phyloP scores from a whole-genome alignment of 2,329 filamentous ascomycete genomes.

The Ascochyta pisi region DNA sequence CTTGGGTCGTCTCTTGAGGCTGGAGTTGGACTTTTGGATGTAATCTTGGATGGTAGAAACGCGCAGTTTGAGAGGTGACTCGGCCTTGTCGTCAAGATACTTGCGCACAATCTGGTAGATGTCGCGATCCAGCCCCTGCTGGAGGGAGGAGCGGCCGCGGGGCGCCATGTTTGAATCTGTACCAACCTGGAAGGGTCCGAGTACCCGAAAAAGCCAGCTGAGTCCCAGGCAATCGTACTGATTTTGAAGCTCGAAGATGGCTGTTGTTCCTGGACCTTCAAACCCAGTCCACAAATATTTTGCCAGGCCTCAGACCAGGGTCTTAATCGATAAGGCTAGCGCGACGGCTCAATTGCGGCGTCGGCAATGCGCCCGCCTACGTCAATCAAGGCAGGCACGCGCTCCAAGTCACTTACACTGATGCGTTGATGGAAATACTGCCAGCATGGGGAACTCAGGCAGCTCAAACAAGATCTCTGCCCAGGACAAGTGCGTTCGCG shows the following conservation, averaged over 20 bases:
- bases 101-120: conserved; percentile 81
- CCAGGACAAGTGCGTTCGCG: conserved; percentile 78
- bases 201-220: neutral
- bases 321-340: conserved; percentile 43
- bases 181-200: neutral
- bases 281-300: conserved; percentile 31
- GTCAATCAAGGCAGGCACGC: conserved; percentile 36
- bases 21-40: conserved; percentile 86
- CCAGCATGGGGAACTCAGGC: conserved; percentile 68
- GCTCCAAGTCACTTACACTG: conserved; percentile 22
- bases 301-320: conserved; percentile 18
- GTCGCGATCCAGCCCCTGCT: conserved; percentile 54
- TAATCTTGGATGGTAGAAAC: conserved; percentile 73
- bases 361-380: conserved; percentile 17
- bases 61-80: conserved; percentile 58
- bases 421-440: conserved; percentile 31
- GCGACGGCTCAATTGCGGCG: conserved; percentile 15
- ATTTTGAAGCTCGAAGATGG: neutral
- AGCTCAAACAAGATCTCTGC: conserved; percentile 72
- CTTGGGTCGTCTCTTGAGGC: conserved; percentile 81
- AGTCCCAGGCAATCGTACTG: neutral
- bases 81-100: conserved; percentile 70
- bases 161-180: conserved; percentile 30
- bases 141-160: conserved; percentile 41
- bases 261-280: conserved; percentile 9